Base-by-base conservation (phyloP, 495 filamentous ascomycete species). In the Penicillium paradoxum region DNA sequence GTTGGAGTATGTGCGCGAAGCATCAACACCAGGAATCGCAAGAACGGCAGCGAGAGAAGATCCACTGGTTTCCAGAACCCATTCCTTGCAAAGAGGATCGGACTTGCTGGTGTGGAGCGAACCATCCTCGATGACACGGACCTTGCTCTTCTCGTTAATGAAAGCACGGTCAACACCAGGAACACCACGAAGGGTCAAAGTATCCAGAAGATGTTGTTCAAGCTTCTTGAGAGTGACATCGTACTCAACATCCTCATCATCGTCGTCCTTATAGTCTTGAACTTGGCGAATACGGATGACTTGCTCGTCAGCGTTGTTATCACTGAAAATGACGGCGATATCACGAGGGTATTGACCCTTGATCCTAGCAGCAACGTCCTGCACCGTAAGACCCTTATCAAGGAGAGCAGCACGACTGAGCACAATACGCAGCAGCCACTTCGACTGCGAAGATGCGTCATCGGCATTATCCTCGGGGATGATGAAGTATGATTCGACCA, bases 401-500 rank as follows among this genome's bases (percentile, higher is more conserved):
- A 99, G 82, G 70, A 99, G 80, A 73, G 92, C 91, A 46, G 91
- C 87, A 32, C 93, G 85, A 60, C 91, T 90, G 40, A 99, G 82
- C n/a, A 91, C 83, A 53, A 99, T 87, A 71, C 93, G 90, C 45
- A 99, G 81, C 42, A 99, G 66, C 93, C 93, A 99, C 65, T 89
- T 87, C 4, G 95, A 97, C 68, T 97, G 91, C 46, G 74, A 79
- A 24, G 86, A 83, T 2, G 85, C 73, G 13, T 88, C 78, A 40
- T 90, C 87, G 15, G 79, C 72, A 25, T 73, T 80, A 50, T 92
- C 89, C 58, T 96, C 91, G 2, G 91, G 90, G 59, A 99, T 86
- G 62, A 97, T 83, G 77, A 91, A 99, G 74, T 96, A 97, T 0
- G 95, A 96, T 64, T 93, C 89, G 4, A 99, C 88, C 81, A 96